These are phyloP conservation scores for Malassezia dermatis DNA, from an alignment of 1,284 basidiomycete genomes.

Conservation along the genomic window DNA sequence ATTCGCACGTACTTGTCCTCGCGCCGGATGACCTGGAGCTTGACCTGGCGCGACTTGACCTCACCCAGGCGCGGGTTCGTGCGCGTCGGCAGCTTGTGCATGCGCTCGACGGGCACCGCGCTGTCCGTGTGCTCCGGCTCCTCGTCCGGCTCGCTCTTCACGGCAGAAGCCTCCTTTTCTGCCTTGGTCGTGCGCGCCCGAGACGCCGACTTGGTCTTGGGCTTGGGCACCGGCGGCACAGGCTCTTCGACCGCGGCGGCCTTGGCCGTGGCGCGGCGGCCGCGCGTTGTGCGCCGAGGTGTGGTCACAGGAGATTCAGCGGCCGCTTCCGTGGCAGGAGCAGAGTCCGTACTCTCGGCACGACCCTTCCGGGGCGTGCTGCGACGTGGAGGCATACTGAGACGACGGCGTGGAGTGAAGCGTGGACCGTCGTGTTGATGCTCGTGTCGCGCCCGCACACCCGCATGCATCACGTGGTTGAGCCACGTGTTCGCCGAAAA, in stretches of 20 bases:
- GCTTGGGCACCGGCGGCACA: neutral
- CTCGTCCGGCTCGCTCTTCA: neutral
- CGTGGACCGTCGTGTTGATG: constrained; percentile 6
- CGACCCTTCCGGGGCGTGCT: constrained; percentile 16
- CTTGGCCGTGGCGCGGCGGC: constrained; percentile 13
- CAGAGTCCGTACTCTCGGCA: constrained; percentile 2
- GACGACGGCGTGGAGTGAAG: neutral
- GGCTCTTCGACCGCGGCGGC: neutral
- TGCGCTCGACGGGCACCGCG: constrained; percentile 3
- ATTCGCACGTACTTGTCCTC: constrained; percentile 54
- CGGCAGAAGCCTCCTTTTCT: neutral
- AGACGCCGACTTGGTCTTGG: neutral
- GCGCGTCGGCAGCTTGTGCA: constrained; percentile 32
- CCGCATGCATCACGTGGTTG: constrained; percentile 5
- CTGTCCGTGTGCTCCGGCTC: neutral
- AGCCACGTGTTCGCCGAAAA: neutral
- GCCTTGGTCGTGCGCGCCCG: neutral
- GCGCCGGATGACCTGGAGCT: constrained; percentile 71
- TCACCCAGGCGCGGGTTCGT: constrained; percentile 35
- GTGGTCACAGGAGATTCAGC: constrained; percentile 3
- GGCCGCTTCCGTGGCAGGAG: neutral
- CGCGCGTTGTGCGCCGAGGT: constrained; percentile 7
- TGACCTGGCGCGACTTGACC: constrained; percentile 52
- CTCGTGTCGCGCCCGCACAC: constrained; percentile 7
- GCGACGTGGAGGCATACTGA: constrained; percentile 17